Evolutionary conservation across 768 basidiomycete species (phyloP).

Genomic region (Hericium alpestre): DNA sequence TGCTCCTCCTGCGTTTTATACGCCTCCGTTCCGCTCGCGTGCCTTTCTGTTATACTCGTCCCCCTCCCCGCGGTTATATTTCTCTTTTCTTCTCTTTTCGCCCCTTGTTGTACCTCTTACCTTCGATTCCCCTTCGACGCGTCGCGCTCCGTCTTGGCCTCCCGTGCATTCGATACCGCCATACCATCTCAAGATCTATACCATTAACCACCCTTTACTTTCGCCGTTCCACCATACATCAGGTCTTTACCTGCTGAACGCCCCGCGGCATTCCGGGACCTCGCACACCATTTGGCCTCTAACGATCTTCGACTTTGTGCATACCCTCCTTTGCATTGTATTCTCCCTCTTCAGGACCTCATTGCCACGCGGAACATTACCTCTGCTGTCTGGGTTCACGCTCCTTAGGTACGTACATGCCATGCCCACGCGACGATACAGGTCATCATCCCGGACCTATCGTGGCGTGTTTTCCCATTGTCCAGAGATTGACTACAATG

Average conservation of each 20-base stretch:
- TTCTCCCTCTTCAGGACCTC: neutral
- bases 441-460: too few relatives aligned
- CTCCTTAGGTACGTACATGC: neutral
- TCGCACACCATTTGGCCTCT: neutral
- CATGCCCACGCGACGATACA: too few relatives aligned
- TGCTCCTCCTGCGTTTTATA: neutral
- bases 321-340: slow-evolving; percentile 6
- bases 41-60: neutral
- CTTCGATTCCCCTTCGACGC: neutral
- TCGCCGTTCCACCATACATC: too few relatives aligned
- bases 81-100: neutral
- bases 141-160: neutral
- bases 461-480: too few relatives aligned
- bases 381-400: neutral
- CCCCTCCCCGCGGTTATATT: neutral
- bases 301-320: neutral
- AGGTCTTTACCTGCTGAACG: neutral
- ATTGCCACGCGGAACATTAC: neutral
- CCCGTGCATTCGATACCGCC: too few relatives aligned
- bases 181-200: too few relatives aligned
- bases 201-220: too few relatives aligned
- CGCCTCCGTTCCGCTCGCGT: neutral
- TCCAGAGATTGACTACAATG: too few relatives aligned
- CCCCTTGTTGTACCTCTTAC: neutral
- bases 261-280: neutral